phyloP scores from a whole-genome alignment of 2,329 filamentous ascomycete genomes.

The Chaetomium olivaceum region DNA sequence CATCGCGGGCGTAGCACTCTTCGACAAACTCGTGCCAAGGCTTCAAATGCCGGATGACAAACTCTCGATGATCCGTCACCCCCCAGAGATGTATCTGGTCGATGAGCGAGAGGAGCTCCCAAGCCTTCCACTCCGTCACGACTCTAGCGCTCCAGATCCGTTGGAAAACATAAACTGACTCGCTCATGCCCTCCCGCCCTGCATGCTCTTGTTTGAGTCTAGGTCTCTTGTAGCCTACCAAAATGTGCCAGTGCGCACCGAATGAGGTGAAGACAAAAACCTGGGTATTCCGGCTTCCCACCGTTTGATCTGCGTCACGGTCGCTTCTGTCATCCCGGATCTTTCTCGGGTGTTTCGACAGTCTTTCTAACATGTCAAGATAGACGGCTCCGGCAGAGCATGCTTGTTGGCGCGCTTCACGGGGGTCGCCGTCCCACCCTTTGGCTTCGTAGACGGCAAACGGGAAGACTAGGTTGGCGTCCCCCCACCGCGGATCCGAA shows the following conservation, averaged over 20 bases:
- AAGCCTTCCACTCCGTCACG: slow-evolving; percentile 6
- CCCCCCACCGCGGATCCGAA: slow-evolving; percentile 6
- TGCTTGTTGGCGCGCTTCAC: slow-evolving; percentile 12
- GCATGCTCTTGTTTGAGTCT: slow-evolving; percentile 3
- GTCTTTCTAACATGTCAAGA: slow-evolving; percentile 4
- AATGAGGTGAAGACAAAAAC: slow-evolving; percentile 12
- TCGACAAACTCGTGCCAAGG: slow-evolving; percentile 9
- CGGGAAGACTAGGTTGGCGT: slow-evolving; percentile 11
- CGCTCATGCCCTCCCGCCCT: slow-evolving; percentile 7
- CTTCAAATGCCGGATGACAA: slow-evolving; percentile 12
- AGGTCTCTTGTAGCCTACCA: slow-evolving; percentile 5
- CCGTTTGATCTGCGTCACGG: too few species aligned
- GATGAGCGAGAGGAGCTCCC: slow-evolving; percentile 7
- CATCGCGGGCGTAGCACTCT: slow-evolving; percentile 8
- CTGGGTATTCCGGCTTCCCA: slow-evolving; percentile 5
- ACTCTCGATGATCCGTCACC: slow-evolving; percentile 9
- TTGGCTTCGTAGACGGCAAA: slow-evolving; percentile 16
- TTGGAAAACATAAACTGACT: slow-evolving; percentile 8
- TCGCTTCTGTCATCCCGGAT: too few species aligned
- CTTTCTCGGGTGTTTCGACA: too few species aligned
- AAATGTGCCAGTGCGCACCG: slow-evolving; percentile 11
- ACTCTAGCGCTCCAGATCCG: slow-evolving; percentile 8
- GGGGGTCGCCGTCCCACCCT: slow-evolving; percentile 9
- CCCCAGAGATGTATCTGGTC: slow-evolving; percentile 14
- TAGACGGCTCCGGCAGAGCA: slow-evolving; percentile 10